phyloP scores from a whole-genome alignment of 371 early-diverging fungal species.

The Mortierella polycephala region DNA sequence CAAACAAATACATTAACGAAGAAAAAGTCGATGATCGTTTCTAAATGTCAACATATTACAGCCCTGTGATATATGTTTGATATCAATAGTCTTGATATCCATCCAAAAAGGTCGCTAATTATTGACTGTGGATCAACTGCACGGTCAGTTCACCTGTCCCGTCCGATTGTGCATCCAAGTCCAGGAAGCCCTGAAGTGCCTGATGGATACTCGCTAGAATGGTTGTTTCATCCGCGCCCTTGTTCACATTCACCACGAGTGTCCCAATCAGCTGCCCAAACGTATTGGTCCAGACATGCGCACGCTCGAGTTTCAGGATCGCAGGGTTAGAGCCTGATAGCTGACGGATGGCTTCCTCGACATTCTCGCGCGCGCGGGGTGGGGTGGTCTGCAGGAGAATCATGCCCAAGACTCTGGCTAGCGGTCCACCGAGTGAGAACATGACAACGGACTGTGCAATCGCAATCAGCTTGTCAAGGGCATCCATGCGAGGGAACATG shows the following conservation, averaged over 20 bases:
- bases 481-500: constrained; percentile 44
- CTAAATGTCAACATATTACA: no score
- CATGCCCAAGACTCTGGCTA: constrained; percentile 53
- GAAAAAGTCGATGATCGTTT: no score
- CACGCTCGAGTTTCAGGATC: constrained; percentile 59
- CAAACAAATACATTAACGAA: no score
- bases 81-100: neutral
- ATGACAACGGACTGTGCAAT: constrained; percentile 65
- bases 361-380: constrained; percentile 22
- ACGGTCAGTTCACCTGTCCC: constrained; percentile 65
- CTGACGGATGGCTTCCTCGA: constrained; percentile 53
- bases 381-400: constrained; percentile 57
- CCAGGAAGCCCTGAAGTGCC: constrained; percentile 62
- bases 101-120: neutral
- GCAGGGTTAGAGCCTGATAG: constrained; percentile 60
- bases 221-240: constrained; percentile 67
- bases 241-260: constrained; percentile 58
- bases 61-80: no score
- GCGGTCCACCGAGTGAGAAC: constrained; percentile 55
- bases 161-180: constrained; percentile 47
- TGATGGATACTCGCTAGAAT: constrained; percentile 63
- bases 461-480: constrained; percentile 64
- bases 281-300: constrained; percentile 76
- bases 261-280: constrained; percentile 71
- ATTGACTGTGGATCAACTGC: constrained; percentile 32